phyloP scores from a whole-genome alignment of 164 flowering plant species.

The Piper betle region DNA sequence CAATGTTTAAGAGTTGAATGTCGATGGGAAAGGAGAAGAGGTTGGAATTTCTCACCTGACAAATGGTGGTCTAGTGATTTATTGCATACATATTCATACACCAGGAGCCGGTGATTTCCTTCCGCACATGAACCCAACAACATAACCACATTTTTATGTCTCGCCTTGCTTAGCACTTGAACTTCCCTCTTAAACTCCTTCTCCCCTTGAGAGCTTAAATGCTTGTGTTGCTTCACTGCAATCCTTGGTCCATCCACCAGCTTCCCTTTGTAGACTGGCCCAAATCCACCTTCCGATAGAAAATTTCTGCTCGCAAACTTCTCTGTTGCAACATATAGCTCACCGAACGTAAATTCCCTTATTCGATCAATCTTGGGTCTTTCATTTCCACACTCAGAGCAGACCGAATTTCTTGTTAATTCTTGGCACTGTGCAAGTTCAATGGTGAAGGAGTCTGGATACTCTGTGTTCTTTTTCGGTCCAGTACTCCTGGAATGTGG shows the following conservation, averaged over 20 bases:
- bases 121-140: conserved; percentile 49
- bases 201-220: conserved; percentile 47
- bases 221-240: conserved; percentile 47
- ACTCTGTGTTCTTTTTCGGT: conserved; percentile 7
- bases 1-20: background rate
- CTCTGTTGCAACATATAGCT: conserved; percentile 35
- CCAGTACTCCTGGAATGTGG: conserved; percentile 4
- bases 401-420: conserved; percentile 11
- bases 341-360: conserved; percentile 31
- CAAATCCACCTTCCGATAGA: conserved; percentile 59
- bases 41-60: conserved; percentile 23
- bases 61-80: conserved; percentile 48
- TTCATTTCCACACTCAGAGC: conserved; percentile 30
- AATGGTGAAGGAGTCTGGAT: conserved; percentile 1
- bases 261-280: conserved; percentile 38
- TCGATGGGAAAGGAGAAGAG: background rate
- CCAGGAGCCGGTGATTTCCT: conserved; percentile 39
- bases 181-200: conserved; percentile 44
- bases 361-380: conserved; percentile 29
- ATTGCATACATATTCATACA: conserved; percentile 51
- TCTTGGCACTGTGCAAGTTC: conserved; percentile 7
- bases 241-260: conserved; percentile 26
- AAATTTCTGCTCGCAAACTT: conserved; percentile 29
- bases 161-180: conserved; percentile 37
- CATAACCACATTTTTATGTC: conserved; percentile 50